Base-by-base conservation (phyloP, 345 rosid species). In the Draba incana region DNA sequence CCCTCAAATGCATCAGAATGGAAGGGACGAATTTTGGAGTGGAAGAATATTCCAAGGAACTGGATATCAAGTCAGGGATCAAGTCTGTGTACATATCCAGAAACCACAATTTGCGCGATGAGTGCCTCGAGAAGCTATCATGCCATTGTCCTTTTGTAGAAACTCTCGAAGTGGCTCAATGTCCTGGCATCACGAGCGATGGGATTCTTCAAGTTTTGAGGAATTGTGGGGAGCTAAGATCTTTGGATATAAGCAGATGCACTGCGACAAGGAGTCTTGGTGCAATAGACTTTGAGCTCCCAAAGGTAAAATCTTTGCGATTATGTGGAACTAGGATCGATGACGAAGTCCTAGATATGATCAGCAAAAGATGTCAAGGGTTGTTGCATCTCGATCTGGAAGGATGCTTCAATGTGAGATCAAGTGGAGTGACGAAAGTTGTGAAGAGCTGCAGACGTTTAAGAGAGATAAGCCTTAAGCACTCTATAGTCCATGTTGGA, bases 1-100 rank as follows among this genome's bases (percentile, higher is more conserved):
- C 76, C 56, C 57, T 92, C 48, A 69, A 49, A 35, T 79, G 79
- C 23, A 46, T 92, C 61, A 77, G 58, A 52, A 86, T 89, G 92
- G 87, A 81, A 77, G 79, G 71, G 10, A 84, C 92, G 0, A 81
- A 79, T 70, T 66, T 92, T 0, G 94, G 90, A 51, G 74, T 84
- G 28, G 87, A 79, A 62, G 86, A 80, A 8, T 72, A 54, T 55
- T 13, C 51, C 6, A 25, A 51, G 28, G 78, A 76, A 23, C 15
- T 57, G 10, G 57, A 31, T 6, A 31, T 70, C 52, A 84, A 85
- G 68, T 69, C 67, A n/a, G 57, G 62, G 56, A 60, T 88, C 20
- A 81, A 76, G 82, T 77, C 77, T 48, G 75, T 89, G 39, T 59
- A 48, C 60, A 53, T 92, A 69, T 72, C 80, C 43, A 57, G 78